A percentile compares a stretch with the other conserved stretches of the same genome.
These are phyloP conservation scores for Aspergillus calidoustus DNA, from an alignment of 2,329 filamentous ascomycete species.

Conservation along the genomic window DNA sequence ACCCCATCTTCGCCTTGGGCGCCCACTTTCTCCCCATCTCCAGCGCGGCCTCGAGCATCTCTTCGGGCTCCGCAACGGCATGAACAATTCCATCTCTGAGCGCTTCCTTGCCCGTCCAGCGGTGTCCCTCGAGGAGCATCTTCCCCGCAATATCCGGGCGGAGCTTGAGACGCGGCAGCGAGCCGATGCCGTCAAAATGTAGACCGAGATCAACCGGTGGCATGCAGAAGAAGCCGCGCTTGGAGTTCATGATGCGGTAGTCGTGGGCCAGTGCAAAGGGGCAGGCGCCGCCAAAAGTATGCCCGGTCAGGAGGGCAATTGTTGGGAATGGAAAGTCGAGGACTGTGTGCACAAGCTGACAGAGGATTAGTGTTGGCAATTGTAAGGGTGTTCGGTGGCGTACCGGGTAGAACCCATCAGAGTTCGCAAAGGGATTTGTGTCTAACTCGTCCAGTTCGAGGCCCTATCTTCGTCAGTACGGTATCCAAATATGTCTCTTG, in stretches of 20 bases:
- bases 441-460: constrained; percentile 54
- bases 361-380: not conserved
- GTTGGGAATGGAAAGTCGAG: constrained; percentile 57
- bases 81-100: constrained; percentile 60
- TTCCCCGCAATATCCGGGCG: constrained; percentile 57
- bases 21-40: constrained; percentile 50
- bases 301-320: constrained; percentile 53
- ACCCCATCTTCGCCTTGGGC: constrained; percentile 41
- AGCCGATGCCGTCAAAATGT: constrained; percentile 60
- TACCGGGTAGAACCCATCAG: constrained; percentile 63
- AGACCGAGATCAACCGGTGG: constrained; percentile 60
- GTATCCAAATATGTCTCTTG: no score
- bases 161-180: constrained; percentile 57
- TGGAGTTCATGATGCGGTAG: constrained; percentile 54
- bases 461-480: constrained; percentile 29
- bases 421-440: constrained; percentile 59
- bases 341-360: constrained; percentile 53
- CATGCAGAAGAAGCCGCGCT: constrained; percentile 55
- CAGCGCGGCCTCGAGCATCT: constrained; percentile 54
- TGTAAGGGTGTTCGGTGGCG: no score
- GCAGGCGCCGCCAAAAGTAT: constrained; percentile 55
- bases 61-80: constrained; percentile 52
- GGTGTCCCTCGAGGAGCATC: constrained; percentile 61
- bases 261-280: constrained; percentile 55
- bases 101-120: constrained; percentile 59